Evolutionary conservation across 495 filamentous ascomycete species (phyloP).

Genomic region (Letharia lupina): DNA sequence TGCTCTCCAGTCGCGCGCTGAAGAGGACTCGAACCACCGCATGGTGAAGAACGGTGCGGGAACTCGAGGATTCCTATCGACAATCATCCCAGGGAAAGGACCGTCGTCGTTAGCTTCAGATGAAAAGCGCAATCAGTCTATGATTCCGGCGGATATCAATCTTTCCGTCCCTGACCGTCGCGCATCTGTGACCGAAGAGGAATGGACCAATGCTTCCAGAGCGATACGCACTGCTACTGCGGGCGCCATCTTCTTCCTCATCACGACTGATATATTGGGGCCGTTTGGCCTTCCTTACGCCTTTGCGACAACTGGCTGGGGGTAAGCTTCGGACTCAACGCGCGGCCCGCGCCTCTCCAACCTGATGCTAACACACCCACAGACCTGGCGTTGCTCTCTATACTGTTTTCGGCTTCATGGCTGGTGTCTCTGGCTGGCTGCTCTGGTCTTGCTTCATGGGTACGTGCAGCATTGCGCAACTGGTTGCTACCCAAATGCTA

Average conservation of each 20-base stretch:
- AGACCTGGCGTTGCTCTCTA: conserved; percentile 30
- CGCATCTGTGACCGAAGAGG: conserved; percentile 31
- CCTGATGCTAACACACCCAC: not conserved
- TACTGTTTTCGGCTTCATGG: conserved; percentile 31
- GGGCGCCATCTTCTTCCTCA: conserved; percentile 46
- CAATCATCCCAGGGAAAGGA: conserved; percentile 14
- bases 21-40: conserved; percentile 7
- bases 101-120: not conserved
- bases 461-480: conserved; percentile 36
- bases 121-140: conserved; percentile 1
- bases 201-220: conserved; percentile 41
- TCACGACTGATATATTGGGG: conserved; percentile 56
- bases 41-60: not conserved
- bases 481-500: not conserved
- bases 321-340: conserved; percentile 3
- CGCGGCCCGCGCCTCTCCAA: not conserved
- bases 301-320: conserved; percentile 30
- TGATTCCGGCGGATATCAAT: not conserved
- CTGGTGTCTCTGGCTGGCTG: conserved; percentile 44
- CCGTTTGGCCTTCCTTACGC: conserved; percentile 42
- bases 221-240: conserved; percentile 38
- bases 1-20: conserved; percentile 23
- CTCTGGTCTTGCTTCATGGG: conserved; percentile 51
- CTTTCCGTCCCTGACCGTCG: conserved; percentile 7
- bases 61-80: conserved; percentile 13